Evolutionary conservation across 345 rosid genomes (phyloP), one percentile per base, ranked within the genome.

Genomic region (Brassica juncea): DNA sequence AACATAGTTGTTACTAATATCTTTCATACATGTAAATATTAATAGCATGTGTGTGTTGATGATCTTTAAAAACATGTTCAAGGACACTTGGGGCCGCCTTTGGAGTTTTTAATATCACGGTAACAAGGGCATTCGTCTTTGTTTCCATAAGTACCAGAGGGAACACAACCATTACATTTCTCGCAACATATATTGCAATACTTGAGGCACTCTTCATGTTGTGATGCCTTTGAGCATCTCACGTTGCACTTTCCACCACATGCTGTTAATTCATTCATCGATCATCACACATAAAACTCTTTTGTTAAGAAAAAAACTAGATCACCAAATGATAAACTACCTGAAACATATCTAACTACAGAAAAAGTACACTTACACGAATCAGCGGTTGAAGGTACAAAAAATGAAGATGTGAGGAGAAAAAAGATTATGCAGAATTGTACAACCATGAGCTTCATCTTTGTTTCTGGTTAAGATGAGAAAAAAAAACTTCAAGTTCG

Each of bases 371-470:
- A 23, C 77, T 32, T 76, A 87, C 91, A 73, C 19, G 89, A 85
- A 67, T 76, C 86, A 1, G 91, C 91, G 66, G 73, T 59, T 35
- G 94, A 70, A 21, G 64, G 58, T 74, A 84, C 78, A 34, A 82
- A 82, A 70, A 85, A 70, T 34, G 86, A 87, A 67, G 89, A 84
- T 58, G 75, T 30, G 69, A 87, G 74, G 60, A 90, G 55, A 63
- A 92, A 79, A 58, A 77, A 80, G 3, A 80, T 70, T 4, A 88
- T 75, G 42, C 86, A 52, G 66, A 85, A 58, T 52, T 79, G 52
- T 49, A 79, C 44, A 34, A 60, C 54, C 1, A 62, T 66, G 11
- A 47, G 62, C 10, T 76, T 76, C 74, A 76, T 76, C 70, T 61
- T 77, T 12, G 11, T 15, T 57, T 15, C 42, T 69, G 32, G 63